Base-by-base conservation (phyloP, 2,329 filamentous ascomycete species). In the Arthrobotrys megalospora region DNA sequence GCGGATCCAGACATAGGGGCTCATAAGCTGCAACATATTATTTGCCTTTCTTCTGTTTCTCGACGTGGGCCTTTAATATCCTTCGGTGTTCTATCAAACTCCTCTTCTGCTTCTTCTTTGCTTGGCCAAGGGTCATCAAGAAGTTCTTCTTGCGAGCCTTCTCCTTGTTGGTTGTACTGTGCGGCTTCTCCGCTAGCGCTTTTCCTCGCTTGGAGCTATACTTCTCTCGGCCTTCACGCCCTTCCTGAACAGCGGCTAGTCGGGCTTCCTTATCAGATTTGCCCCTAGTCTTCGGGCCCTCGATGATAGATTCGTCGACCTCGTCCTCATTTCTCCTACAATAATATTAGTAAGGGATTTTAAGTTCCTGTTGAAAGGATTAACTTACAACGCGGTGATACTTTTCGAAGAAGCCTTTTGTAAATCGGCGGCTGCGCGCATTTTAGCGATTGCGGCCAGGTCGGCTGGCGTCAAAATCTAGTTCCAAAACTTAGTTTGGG, bases 121-220 rank as follows among this genome's bases (percentile, higher is more conserved):
- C 96, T 87, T 99, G 98, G 76, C 95, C 93, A 77, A 99, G 86
- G 45, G 95, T 98, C 96, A 99, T 99, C 82, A 99, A 84, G 86
- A 99, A 97, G 85, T 99, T 99, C 92, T 99, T 99, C 88, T 93
- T 93, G 81, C 95, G 88, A 48, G 92, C 90, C 89, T 99, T 99
- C 87, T 99, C 96, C 86, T 92, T 93, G 86, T 99, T 99, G 81
- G 95, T 98, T 43, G 93, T 94, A 84, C 93, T 97, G 64, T 82
- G 81, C 1, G 80, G 60, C 90, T 98, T 98, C 82, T 96, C 96
- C 85, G 94, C 90, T 1, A 90, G 88, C 82, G 91, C 90, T 36
- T 81, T 81, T 14, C 76, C 79, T 32, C 80, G 78, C 43, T 78
- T 82, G 14, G 81, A 82, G 8, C 76, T 69, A 32, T 79, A 82